These are phyloP conservation scores for Vicia faba DNA, from an alignment of 306 rosid genomes.

Conservation along the genomic window DNA sequence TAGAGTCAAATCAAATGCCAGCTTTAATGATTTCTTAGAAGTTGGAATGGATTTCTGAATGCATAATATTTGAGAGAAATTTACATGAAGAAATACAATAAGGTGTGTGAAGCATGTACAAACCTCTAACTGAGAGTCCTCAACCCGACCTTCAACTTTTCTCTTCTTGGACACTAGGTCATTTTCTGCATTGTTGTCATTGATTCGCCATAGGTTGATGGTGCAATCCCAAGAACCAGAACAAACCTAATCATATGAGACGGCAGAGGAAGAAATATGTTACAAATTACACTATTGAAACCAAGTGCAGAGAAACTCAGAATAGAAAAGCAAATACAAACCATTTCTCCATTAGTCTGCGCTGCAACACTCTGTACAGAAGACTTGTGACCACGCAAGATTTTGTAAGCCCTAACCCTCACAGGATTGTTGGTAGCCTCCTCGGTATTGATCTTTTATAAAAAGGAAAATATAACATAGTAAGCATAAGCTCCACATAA, in stretches of 20 bases:
- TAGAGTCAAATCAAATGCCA: neutral
- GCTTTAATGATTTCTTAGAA: neutral
- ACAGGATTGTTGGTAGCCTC: constrained; percentile 49
- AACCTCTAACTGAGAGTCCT: constrained; percentile 84
- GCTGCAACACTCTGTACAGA: constrained; percentile 80
- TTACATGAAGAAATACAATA: constrained; percentile 2
- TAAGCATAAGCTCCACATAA: constrained; percentile 23
- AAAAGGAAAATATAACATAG: constrained; percentile 31
- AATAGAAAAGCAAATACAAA: constrained; percentile 30
- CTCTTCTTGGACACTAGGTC: constrained; percentile 77
- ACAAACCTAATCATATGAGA: constrained; percentile 62
- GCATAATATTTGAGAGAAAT: neutral
- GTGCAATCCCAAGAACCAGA: constrained; percentile 96
- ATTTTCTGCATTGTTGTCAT: constrained; percentile 56
- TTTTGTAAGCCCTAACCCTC: constrained; percentile 70
- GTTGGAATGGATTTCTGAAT: constrained; percentile 2
- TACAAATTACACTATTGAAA: constrained; percentile 27
- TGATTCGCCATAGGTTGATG: constrained; percentile 78
- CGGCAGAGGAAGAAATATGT: constrained; percentile 22
- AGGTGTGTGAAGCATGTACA: constrained; percentile 19
- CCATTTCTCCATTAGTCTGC: constrained; percentile 76
- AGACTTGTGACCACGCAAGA: constrained; percentile 74
- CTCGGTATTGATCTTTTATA: constrained; percentile 57
- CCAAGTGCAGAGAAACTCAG: neutral
- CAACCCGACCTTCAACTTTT: constrained; percentile 53